Evolutionary conservation across 108 stramenopile species (phyloP).

Genomic region (Phaeodactylum tricornutum): DNA sequence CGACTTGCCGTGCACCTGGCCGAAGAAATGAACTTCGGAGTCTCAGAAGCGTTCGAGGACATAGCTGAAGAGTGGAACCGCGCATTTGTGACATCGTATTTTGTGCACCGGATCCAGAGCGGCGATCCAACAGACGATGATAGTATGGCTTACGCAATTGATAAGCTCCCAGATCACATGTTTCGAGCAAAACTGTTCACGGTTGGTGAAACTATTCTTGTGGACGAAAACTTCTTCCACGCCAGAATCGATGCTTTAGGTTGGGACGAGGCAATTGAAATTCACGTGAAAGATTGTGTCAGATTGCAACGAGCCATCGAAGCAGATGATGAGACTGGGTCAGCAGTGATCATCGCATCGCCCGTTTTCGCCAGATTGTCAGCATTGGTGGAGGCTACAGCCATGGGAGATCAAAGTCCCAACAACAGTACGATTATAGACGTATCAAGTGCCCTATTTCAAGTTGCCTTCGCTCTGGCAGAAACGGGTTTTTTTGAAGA

Average conservation of each 20-base stretch:
- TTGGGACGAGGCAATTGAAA: slow-evolving; percentile 27
- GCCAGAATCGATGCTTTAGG: slow-evolving; percentile 34
- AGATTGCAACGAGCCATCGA: neutral
- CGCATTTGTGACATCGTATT: slow-evolving; percentile 30
- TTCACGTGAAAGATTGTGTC: slow-evolving; percentile 27
- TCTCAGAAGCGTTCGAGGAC: slow-evolving; percentile 4
- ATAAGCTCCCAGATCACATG: slow-evolving; percentile 33
- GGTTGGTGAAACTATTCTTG: slow-evolving; percentile 25
- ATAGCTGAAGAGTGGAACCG: slow-evolving; percentile 27
- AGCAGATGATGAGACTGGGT: neutral
- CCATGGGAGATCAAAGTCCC: neutral
- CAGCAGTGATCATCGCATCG: neutral
- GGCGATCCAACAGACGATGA: neutral
- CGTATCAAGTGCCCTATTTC: slow-evolving; percentile 16
- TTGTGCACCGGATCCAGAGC: slow-evolving; percentile 8
- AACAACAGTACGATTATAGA: neutral
- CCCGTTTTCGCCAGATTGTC: neutral
- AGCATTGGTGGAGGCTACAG: slow-evolving; percentile 2
- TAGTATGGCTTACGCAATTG: slow-evolving; percentile 27
- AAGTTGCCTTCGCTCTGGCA: slow-evolving; percentile 30
- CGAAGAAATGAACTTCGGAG: slow-evolving; percentile 9
- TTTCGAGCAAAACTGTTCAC: slow-evolving; percentile 30
- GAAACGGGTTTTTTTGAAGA: slow-evolving; percentile 20
- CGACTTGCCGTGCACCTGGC: slow-evolving; percentile 13
- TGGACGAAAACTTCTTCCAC: slow-evolving; percentile 32